phyloP scores from a whole-genome alignment of 129 eudicot species.

The Helichrysum umbraculigerum region DNA sequence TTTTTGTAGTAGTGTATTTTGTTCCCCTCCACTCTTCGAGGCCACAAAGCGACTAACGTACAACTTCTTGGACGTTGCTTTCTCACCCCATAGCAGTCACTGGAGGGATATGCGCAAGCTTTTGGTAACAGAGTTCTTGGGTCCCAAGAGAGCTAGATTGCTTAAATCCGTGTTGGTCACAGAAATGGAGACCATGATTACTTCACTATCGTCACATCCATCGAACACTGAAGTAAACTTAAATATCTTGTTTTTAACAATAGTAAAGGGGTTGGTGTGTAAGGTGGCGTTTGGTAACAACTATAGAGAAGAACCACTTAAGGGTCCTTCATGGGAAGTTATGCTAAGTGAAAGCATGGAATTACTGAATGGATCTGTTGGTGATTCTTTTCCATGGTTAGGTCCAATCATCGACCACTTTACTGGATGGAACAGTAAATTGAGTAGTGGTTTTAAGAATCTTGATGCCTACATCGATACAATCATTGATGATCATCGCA shows the following conservation, averaged over 20 bases:
- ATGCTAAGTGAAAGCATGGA: neutral
- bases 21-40: neutral
- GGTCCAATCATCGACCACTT: slow-evolving; percentile 9
- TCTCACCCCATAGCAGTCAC: slow-evolving; percentile 28
- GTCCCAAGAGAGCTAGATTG: slow-evolving; percentile 22
- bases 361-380: slow-evolving; percentile 10
- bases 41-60: slow-evolving; percentile 16
- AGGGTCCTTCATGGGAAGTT: slow-evolving; percentile 20
- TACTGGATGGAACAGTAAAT: slow-evolving; percentile 16
- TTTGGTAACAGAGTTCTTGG: slow-evolving; percentile 24
- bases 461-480: slow-evolving; percentile 23
- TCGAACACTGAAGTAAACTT: slow-evolving; percentile 6
- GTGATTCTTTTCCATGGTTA: slow-evolving; percentile 31
- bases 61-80: slow-evolving; percentile 29
- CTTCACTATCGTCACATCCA: neutral
- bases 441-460: slow-evolving; percentile 2
- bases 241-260: neutral
- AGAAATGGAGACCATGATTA: slow-evolving; percentile 20
- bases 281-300: slow-evolving; percentile 26
- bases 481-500: slow-evolving; percentile 7
- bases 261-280: slow-evolving; percentile 2
- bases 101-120: slow-evolving; percentile 31
- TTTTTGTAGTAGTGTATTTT: neutral
- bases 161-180: slow-evolving; percentile 4
- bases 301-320: slow-evolving; percentile 11